A percentile compares a stretch with the other conserved stretches of the same genome.
Evolutionary conservation across 495 filamentous ascomycete species (phyloP).

Genomic region (Podospora bellae-mahoneyi): DNA sequence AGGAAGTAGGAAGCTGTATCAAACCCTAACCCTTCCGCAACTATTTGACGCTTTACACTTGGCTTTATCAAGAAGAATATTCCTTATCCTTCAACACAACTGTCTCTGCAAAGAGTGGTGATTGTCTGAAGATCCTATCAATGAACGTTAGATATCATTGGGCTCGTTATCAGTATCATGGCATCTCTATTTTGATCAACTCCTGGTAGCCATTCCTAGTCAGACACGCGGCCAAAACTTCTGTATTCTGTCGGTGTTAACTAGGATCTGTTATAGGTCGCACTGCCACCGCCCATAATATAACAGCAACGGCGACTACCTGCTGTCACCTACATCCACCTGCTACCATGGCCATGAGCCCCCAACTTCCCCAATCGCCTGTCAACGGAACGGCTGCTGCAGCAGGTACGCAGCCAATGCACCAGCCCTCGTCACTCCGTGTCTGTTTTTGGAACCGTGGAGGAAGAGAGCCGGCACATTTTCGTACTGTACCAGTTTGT

Average conservation of each 20-base stretch:
- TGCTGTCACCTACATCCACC: neutral
- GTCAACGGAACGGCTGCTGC: conserved; percentile 1
- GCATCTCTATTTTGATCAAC: neutral
- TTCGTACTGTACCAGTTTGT: conserved; percentile 4
- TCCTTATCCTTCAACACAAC: neutral
- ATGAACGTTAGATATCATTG: too few relatives aligned
- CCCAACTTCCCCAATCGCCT: conserved; percentile 8
- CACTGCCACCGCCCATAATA: neutral
- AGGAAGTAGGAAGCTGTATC: too few relatives aligned
- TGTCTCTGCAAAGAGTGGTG: neutral
- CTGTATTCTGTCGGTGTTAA: neutral
- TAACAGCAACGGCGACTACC: neutral
- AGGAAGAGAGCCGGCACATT: conserved; percentile 3
- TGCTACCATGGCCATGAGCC: neutral
- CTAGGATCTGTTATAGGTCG: neutral
- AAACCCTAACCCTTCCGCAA: neutral
- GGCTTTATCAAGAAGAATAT: neutral
- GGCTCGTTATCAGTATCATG: too few relatives aligned
- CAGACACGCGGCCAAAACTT: conserved; percentile 1
- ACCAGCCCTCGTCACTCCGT: conserved; percentile 7
- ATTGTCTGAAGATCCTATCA: too few relatives aligned
- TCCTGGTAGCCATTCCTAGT: neutral
- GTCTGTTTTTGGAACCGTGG: neutral
- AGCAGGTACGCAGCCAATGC: conserved; percentile 5
- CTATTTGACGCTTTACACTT: too few relatives aligned